Evolutionary conservation across 1,139 yeast genomes (phyloP), one percentile per base, ranked within the genome.

Genomic region (Blastobotrys aristatus): DNA sequence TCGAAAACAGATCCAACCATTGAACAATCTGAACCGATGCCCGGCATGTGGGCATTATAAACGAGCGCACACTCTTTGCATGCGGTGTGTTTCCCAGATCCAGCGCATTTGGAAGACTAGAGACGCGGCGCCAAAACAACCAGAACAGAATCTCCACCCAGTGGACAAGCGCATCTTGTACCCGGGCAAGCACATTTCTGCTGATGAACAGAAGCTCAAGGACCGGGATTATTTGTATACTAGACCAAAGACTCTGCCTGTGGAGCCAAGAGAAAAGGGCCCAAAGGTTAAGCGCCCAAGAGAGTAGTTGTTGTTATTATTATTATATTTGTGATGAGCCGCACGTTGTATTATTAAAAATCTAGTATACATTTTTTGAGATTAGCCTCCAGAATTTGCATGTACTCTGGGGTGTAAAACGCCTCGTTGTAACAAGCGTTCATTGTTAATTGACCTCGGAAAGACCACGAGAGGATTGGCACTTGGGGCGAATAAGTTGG

Each of bases 41-140:
- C 96, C 97, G 3, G 84, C 96, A 0, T 92, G 98, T 70, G 98
- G 98, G 38, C 85, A 86, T 54, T 84, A 80, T 57, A 90, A 90
- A 69, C 76, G 97, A 62, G 81, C 94, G 1, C 96, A 90, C 66
- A 81, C 89, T 49, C 75, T 90, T 65, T 90, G 98, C 68, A 88
- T 88, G 95, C 79, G 85, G 63, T 90, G 98, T 69, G 90, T 88
- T 53, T 80, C 77, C 35, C 92, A 88, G 64, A 84, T 90, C 60
- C 82, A 79, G 63, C 71, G 76, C 47, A 74, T 85, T 47, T 85
- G 96, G 83, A 82, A 78, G 58, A 73, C 72, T 55, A 71, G 73
- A 52, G 65, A 69, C 46, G 38, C 33, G 6, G 52, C 40, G 16
- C 48, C 54, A 3, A 49, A 49, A 20, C 53, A 49, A 35, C n/a